Evolutionary conservation across 78 protist genomes (phyloP).

Genomic region (Cavenderia fasciculata): DNA sequence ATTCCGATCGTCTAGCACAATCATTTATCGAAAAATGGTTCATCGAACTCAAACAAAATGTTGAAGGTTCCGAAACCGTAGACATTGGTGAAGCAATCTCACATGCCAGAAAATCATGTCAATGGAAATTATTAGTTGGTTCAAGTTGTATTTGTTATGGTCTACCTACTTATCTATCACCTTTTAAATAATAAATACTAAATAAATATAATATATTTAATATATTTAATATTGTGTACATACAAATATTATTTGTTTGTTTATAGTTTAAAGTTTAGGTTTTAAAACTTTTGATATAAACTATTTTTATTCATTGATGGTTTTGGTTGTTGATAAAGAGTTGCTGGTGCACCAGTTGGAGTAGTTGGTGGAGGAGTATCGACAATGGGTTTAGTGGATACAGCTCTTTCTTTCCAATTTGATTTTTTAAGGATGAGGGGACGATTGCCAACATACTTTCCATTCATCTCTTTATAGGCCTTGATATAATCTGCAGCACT

Average conservation of each 20-base stretch:
- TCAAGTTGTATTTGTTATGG: constrained; percentile 63
- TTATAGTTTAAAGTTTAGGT: too few species aligned
- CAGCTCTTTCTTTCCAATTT: constrained; percentile 68
- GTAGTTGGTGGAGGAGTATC: too few species aligned
- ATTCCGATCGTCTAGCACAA: constrained; percentile 42
- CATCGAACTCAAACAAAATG: not conserved
- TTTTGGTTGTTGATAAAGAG: too few species aligned
- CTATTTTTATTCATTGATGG: too few species aligned
- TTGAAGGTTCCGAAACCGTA: not conserved
- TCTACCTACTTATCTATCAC: constrained; percentile 40
- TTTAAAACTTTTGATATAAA: too few species aligned
- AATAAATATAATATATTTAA: too few species aligned
- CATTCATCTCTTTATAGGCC: constrained; percentile 86
- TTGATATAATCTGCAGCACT: constrained; percentile 79
- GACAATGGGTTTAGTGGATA: not conserved
- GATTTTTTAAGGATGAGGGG: constrained; percentile 77
- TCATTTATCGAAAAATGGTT: constrained; percentile 50
- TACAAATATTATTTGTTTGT: too few species aligned
- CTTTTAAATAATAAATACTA: not conserved
- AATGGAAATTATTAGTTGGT: constrained; percentile 70
- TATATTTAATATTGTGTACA: too few species aligned
- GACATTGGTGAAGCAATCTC: constrained; percentile 37
- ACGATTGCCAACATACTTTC: constrained; percentile 81
- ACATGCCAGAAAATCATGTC: constrained; percentile 52
- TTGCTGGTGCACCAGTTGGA: too few species aligned